Evolutionary conservation across 805 yeast genomes (phyloP), one percentile per base, ranked within the genome.

Genomic region (Suhomyces canberraensis): DNA sequence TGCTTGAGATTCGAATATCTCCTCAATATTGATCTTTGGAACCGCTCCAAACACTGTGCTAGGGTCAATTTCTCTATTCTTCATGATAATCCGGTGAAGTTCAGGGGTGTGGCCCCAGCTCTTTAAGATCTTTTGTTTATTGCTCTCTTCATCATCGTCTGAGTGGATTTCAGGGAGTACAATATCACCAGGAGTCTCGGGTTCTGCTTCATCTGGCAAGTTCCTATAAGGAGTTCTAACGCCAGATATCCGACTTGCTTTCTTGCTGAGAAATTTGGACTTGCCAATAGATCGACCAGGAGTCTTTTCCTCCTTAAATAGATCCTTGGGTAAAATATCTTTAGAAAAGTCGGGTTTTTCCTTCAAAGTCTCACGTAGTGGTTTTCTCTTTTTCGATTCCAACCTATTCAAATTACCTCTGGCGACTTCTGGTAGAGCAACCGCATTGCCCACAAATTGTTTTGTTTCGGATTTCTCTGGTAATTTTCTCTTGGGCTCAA

Each of bases 1-100:
- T 3, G 72, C 56, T 35, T 71, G 64, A 3, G 78, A 52, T 25
- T 69, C 73, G 52, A 84, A 86, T 3, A 84, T 76, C 44, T 80
- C 87, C 36, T 79, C 86, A 63, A 82, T 78, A 35, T 79, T 75
- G 40, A 84, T 61, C 2, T 79, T 79, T 0, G 84, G 83, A 21
- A 84, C 74, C 5, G 84, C 81, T 0, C 95, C 95, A 61, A 88
- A 86, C 1, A 87, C 74, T 14, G 69, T 54, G 42, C 71, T 78
- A 0, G 93, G 90, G 50, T 87, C 81, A 42, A 81, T 61, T 42
- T 56, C 51, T 27, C 48, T 51, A 37, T 57, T 59, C 31, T 56
- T 54, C 33, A 49, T 42, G 21, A 64, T 47, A 9, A 54, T 43
- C 31, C 45, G 44, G 11, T 58, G 52, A 8, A 68, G 44, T 35